Evolutionary conservation across 768 basidiomycete genomes (phyloP), one percentile per base, ranked within the genome.

Genomic region (Mycena belliarum): DNA sequence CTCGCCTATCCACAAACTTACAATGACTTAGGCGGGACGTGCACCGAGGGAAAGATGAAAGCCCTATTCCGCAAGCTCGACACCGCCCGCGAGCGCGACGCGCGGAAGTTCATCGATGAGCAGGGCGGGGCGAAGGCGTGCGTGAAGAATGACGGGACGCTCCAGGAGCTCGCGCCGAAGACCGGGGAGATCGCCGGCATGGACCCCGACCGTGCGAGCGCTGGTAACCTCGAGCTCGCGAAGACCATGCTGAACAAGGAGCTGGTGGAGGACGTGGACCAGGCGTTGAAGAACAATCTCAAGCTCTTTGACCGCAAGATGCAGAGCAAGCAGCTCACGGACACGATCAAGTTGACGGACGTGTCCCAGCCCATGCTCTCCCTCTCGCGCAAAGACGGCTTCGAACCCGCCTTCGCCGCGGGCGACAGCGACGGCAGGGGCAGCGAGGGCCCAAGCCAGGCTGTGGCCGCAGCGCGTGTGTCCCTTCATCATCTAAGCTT

Each of bases 291-390:
- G 29, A 68, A 66, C 29, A 74, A 77, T 52, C 56, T 74, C 47
- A 65, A 63, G 20, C 41, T 68, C 6, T 78, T 78, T 56, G 66
- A 73, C 33, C 63, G 68, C 28, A 76, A 77, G 59, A 61, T 73
- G 52, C 72, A 73, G 50, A 63, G 68, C 29, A 63, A 65, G 21
- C 71, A 70, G 54, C 43, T 68, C 14, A 28, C 52, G 24, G 59
- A 63, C n/a, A 43, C 55, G 1, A 59, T 66, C 35, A 44, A 12
- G n/a, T 9, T 28, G 9, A 55, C 78, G 9, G 79, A 74, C 68
- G 78, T 79, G 76, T 79, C 78, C 12, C 78, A 80, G 50, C 78
- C 79, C 1, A 64, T 72, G 50, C 72, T 79, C 5, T 70, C 66
- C 10, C 63, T 75, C 12, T 35, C 49, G 18, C 61, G 55, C 53